phyloP scores from a whole-genome alignment of 352 stramenopile species.

The Globisporangium carolinianum region DNA sequence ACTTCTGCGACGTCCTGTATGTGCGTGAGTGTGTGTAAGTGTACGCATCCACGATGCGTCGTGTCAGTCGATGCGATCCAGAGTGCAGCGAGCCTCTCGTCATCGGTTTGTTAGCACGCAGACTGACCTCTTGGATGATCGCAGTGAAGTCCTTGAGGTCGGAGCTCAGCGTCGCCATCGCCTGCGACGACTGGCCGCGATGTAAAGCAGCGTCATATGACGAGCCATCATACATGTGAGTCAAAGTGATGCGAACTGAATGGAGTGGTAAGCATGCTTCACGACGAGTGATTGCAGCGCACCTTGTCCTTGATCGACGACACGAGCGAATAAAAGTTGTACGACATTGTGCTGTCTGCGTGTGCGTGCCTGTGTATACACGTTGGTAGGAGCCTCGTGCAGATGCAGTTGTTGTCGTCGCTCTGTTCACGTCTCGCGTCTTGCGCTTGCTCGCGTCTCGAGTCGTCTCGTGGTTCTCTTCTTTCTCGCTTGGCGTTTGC shows the following conservation, averaged over 20 bases:
- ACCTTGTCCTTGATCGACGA: slow-evolving; percentile 34
- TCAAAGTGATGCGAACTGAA: not conserved
- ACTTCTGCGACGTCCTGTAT: slow-evolving; percentile 46
- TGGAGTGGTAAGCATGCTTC: not conserved
- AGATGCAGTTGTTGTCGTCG: too few relatives aligned
- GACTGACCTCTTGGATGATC: slow-evolving; percentile 49
- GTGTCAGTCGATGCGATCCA: not conserved
- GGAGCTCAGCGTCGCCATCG: slow-evolving; percentile 64
- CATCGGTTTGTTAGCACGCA: not conserved
- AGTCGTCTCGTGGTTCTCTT: too few relatives aligned
- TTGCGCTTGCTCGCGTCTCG: too few relatives aligned
- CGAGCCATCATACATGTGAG: not conserved
- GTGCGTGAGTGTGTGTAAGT: not conserved
- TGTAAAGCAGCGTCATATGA: not conserved
- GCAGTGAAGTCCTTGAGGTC: slow-evolving; percentile 65
- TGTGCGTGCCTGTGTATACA: too few relatives aligned
- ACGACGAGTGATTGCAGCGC: not conserved
- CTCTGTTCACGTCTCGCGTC: too few relatives aligned
- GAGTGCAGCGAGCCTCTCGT: too few relatives aligned
- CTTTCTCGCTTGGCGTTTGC: too few relatives aligned
- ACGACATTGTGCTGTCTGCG: slow-evolving; percentile 20
- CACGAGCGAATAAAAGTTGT: slow-evolving; percentile 38
- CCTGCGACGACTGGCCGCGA: slow-evolving; percentile 43
- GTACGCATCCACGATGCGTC: not conserved
- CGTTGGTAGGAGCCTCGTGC: too few relatives aligned